Base-by-base conservation (phyloP, 2,329 filamentous ascomycete species). In the Xylaria sp. region DNA sequence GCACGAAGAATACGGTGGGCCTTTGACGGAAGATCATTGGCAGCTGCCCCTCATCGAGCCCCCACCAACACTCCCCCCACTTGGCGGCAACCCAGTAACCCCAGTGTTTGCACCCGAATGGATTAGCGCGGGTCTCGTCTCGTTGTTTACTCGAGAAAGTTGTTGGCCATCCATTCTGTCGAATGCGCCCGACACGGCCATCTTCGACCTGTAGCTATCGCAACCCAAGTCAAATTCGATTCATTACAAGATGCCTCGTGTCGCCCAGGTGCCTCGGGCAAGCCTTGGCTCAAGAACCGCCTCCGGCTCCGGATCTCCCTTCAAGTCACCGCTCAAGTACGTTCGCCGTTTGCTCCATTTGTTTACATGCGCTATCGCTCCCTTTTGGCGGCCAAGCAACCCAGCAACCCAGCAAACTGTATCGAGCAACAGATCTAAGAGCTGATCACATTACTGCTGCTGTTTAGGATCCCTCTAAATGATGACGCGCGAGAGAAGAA, bases 401-500 rank as follows among this genome's bases (percentile, higher is more conserved):
- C 20, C 41, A 43, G 41, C 60, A 58, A 58, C 56, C 20, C 41
- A 43, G 41, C 60, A 58, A 60, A 70, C 39, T 32, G 7, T 30
- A 28, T 63, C 5, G 13, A 15, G 8, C 18, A 41, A n/a, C n/a
- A n/a, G n/a, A n/a, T n/a, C n/a, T n/a, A 6, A 32, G 12, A 8
- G n/a, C 48, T 43, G 56, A 56, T 43, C 55, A 60, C 48, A 32
- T 45, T 10, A 69, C 65, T 39, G 34, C 30, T 45, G 34, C 63
- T 39, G n/a, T n/a, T 30, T 56, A 97, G 93, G 79, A 97, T 99
- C 68, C 94, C 96, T 41, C 88, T 99, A 70, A 98, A 98, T 83
- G 96, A 99, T 83, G 96, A 99, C 85, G 90, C 89, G 68, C 89
- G 91, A 74, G 96, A 99, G 82, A 97, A 97, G 81, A 94, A 94